Evolutionary conservation across 768 basidiomycete species (phyloP).

Genomic region (Austroboletus eburneus): DNA sequence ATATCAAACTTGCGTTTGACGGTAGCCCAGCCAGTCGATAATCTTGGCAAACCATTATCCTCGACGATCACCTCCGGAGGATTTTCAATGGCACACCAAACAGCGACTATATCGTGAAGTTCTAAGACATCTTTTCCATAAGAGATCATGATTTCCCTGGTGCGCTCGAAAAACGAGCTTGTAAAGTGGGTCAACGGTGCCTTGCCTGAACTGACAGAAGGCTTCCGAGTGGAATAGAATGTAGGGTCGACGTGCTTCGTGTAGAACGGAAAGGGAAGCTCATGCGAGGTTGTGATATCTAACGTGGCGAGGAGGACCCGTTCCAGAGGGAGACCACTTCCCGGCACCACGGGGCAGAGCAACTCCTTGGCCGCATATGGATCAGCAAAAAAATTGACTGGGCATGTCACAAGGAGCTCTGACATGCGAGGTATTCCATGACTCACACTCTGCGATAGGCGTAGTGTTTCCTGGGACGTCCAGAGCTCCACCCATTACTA

Average conservation of each 20-base stretch:
- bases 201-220: slow-evolving; percentile 49
- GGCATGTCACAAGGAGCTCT: background rate
- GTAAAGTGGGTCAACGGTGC: slow-evolving; percentile 70
- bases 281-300: slow-evolving; percentile 79
- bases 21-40: slow-evolving; percentile 54
- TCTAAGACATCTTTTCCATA: slow-evolving; percentile 86
- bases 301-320: slow-evolving; percentile 70
- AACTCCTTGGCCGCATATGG: slow-evolving; percentile 78
- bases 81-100: slow-evolving; percentile 82
- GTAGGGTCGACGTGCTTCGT: slow-evolving; percentile 52
- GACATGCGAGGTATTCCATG: background rate
- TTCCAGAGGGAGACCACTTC: slow-evolving; percentile 53
- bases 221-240: slow-evolving; percentile 46
- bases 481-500: slow-evolving; percentile 92
- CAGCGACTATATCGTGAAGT: slow-evolving; percentile 84
- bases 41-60: slow-evolving; percentile 21
- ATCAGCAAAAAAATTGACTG: slow-evolving; percentile 87
- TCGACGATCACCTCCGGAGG: slow-evolving; percentile 43
- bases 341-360: slow-evolving; percentile 39
- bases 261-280: slow-evolving; percentile 70
- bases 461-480: slow-evolving; percentile 88
- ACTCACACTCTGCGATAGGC: slow-evolving; percentile 79
- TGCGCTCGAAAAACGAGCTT: slow-evolving; percentile 70
- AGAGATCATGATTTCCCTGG: slow-evolving; percentile 69
- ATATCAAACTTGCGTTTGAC: slow-evolving; percentile 56